Conservation (phyloP, 495 filamentous ascomycete species). For the Penicillium goetzii region DNA sequence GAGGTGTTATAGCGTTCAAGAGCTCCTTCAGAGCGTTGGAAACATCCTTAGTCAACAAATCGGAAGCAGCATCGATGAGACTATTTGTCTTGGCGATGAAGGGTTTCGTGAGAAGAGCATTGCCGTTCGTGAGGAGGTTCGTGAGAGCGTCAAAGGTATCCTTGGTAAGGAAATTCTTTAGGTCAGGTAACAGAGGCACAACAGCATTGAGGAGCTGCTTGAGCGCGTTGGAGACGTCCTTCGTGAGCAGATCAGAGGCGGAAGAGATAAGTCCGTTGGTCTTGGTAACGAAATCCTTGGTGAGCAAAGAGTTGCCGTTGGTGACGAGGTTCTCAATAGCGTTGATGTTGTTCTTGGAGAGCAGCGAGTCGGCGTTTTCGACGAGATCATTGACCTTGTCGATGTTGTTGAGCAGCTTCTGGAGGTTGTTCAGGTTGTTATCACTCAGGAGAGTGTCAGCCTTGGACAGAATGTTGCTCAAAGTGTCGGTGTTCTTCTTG, state of each 20-base stretch:
- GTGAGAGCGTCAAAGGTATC: conserved; percentile 41
- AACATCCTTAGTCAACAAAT: conserved; percentile 14
- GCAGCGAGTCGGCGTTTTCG: conserved; percentile 36
- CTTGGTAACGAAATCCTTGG: conserved; percentile 32
- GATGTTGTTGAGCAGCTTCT: conserved; percentile 44
- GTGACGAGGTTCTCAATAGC: conserved; percentile 41
- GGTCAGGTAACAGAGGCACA: conserved; percentile 41
- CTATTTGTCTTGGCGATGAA: conserved; percentile 38
- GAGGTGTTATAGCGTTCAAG: conserved; percentile 29
- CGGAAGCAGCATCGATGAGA: conserved; percentile 28
- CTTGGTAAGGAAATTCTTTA: conserved; percentile 44
- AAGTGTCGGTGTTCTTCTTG: conserved; percentile 40
- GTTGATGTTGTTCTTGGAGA: conserved; percentile 35
- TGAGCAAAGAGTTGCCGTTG: conserved; percentile 44
- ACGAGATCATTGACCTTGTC: conserved; percentile 43
- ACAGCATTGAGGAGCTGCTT: conserved; percentile 41
- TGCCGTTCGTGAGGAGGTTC: conserved; percentile 42
- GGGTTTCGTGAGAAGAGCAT: conserved; percentile 38
- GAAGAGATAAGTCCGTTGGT: conserved; percentile 22
- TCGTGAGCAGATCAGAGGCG: conserved; percentile 26
- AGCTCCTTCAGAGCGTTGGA: conserved; percentile 18
- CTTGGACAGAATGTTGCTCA: conserved; percentile 36
- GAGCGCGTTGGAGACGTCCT: conserved; percentile 29
- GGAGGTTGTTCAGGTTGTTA: conserved; percentile 44
- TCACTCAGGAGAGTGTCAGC: conserved; percentile 36